A percentile compares a stretch with the other conserved stretches of the same genome.
These are phyloP conservation scores for Avena sativa DNA, from an alignment of 176 grass and related monocot genomes.

Conservation along the genomic window DNA sequence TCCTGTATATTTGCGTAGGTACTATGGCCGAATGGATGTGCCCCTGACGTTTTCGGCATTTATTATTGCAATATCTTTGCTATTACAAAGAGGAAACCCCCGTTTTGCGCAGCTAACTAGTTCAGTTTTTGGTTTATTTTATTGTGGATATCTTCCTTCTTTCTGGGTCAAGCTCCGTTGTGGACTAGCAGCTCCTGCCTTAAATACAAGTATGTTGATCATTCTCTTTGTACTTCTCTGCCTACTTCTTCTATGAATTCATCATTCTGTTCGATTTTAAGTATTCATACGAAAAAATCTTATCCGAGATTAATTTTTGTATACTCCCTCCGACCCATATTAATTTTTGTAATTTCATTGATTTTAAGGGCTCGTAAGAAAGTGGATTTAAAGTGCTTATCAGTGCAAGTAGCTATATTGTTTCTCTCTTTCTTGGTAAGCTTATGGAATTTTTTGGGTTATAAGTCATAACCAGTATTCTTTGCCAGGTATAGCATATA, in stretches of 20 bases:
- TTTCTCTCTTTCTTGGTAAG: constrained; percentile 10
- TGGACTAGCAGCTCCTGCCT: constrained; percentile 77
- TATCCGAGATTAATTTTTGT: background rate
- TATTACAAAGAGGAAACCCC: constrained; percentile 95
- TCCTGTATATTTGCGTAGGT: constrained; percentile 60
- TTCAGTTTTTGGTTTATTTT: constrained; percentile 96
- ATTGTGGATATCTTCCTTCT: constrained; percentile 96
- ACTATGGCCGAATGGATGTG: constrained; percentile 96
- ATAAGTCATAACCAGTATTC: constrained; percentile 28
- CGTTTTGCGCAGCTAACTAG: constrained; percentile 95
- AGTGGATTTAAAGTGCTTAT: background rate
- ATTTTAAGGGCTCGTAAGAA: background rate
- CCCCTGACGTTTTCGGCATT: constrained; percentile 83
- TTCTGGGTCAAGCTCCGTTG: constrained; percentile 99
- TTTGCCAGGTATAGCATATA: constrained; percentile 69
- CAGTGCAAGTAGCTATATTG: background rate
- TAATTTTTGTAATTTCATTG: constrained; percentile 22
- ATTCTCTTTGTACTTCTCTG: background rate
- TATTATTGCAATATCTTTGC: constrained; percentile 77
- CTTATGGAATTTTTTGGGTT: background rate
- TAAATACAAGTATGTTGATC: constrained; percentile 82
- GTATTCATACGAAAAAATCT: background rate
- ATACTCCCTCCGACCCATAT: background rate
- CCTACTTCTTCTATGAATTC: background rate
- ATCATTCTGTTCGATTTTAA: constrained; percentile 7